Evolutionary conservation across 345 rosid genomes (phyloP).

Genomic region (Salix viminalis): DNA sequence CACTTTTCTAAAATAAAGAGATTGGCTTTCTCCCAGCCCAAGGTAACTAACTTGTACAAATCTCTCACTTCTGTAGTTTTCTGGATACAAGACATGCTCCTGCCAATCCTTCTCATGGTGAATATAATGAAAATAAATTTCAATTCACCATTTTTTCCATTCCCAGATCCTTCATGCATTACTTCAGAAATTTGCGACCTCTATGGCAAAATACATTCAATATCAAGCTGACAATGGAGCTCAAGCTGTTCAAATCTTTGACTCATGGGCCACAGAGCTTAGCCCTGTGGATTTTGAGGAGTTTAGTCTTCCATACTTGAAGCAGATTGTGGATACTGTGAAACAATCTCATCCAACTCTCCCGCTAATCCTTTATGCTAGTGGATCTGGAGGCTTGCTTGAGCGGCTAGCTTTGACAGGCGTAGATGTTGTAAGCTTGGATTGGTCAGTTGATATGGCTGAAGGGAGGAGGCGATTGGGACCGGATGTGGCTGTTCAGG

Average conservation of each 20-base stretch:
- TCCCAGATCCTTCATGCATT: conserved; percentile 75
- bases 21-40: conserved; percentile 90
- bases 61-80: not conserved
- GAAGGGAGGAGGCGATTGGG: conserved; percentile 90
- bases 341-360: conserved; percentile 82
- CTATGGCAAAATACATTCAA: conserved; percentile 80
- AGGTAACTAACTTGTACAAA: conserved; percentile 35
- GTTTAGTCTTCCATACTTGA: conserved; percentile 87
- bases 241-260: conserved; percentile 96
- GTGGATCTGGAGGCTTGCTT: conserved; percentile 91
- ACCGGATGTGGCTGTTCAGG: conserved; percentile 74
- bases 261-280: conserved; percentile 97
- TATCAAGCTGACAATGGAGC: conserved; percentile 88
- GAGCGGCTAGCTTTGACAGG: conserved; percentile 86
- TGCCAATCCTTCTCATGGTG: not conserved
- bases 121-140: conserved; percentile 4
- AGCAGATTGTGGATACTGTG: conserved; percentile 77
- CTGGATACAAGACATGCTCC: not conserved
- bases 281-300: conserved; percentile 92
- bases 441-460: conserved; percentile 98
- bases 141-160: not conserved
- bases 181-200: conserved; percentile 75
- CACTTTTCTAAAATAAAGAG: conserved; percentile 77
- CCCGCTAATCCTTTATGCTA: conserved; percentile 83
- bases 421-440: conserved; percentile 94